Evolutionary conservation across 371 early-diverging fungal species (phyloP), one percentile per base, ranked within the genome.

Genomic region (Mortierella sp.): DNA sequence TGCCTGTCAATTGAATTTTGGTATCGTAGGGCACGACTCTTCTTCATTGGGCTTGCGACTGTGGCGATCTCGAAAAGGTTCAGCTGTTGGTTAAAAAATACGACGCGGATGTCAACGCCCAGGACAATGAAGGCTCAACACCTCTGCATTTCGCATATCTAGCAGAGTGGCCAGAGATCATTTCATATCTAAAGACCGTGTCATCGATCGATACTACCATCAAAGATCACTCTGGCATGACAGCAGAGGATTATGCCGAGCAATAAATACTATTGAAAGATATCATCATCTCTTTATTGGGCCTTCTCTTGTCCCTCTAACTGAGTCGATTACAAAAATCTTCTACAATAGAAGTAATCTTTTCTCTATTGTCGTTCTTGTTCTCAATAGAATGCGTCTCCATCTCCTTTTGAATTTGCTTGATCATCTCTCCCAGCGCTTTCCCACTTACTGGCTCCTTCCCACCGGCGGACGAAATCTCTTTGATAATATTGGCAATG

Each of bases 51-150:
- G 73, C 63, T 1, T 79, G 79, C 45, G 79, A 79, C 48, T 55
- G 73, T n/a, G 79, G 79, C 23, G 56, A 73, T 9, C 26, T 73
- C n/a, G 73, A 70, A 7, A 79, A 72, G 29, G 79, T 69, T 26
- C 69, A 57, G 43, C n/a, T 57, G n/a, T 59, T 79, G 19, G 66
- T 69, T 0, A 63, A 68, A 59, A 37, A n/a, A n/a, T 69, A 66
- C 43, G 56, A 70, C 5, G 70, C 57, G 1, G 68, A 82, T 62
- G 81, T 91, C 43, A 85, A 91, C 62, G 72, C 81, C 7, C 81
- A 83, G 65, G 91, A 90, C 62, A 76, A 81, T 11, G 86, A 93
- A 70, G 93, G 92, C 47, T 88, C 87, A 57, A 90, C 94, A 28
- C 86, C 95, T 21, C 79, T 95, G 61, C 95, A 95, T 65, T 93